Evolutionary conservation across 306 rosid genomes (phyloP), one percentile per base, ranked within the genome.

Genomic region (Inga leiocalycina): DNA sequence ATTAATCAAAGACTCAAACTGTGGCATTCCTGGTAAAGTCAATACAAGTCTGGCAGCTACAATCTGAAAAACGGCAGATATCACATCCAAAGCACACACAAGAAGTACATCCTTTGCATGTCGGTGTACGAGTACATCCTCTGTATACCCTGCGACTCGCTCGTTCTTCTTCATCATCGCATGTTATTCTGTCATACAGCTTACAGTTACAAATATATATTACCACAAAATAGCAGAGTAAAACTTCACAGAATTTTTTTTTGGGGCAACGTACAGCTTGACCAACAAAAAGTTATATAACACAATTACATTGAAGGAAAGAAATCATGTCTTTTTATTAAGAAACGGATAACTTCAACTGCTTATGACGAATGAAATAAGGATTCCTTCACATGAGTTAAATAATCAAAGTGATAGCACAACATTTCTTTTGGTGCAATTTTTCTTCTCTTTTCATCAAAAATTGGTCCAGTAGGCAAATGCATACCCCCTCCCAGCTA

Each of bases 71-170:
- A 15, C 98, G 97, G 82, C 99, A 95, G 66, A 87, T 88, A 61
- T 92, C 94, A 73, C 98, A 95, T 1, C 98, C 97, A 79, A 95
- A 95, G 88, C 99, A 95, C 75, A 95, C 99, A 72, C 99, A 95
- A 39, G 98, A 92, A 71, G 98, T 93, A 89, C 99, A 95, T 57
- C 99, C 99, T 84, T 90, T 90, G 91, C 99, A 95, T 14, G 97
- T 91, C 19, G 97, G 94, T 10, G 97, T 86, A 46, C 92, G 92
- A 59, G 79, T 70, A 82, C 99, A 95, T 85, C 97, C 97, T 82
- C 99, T 87, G 83, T 93, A 95, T 49, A 95, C 92, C 83, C 93
- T 90, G 24, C 98, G 91, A 77, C 98, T 95, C 13, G 89, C 98
- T 82, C 98, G 86, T 86, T 95, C 99, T 81, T 95, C 99, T 37